Base-by-base conservation (phyloP, 2,329 filamentous ascomycete species). In the Dothideomycetes sp. region DNA sequence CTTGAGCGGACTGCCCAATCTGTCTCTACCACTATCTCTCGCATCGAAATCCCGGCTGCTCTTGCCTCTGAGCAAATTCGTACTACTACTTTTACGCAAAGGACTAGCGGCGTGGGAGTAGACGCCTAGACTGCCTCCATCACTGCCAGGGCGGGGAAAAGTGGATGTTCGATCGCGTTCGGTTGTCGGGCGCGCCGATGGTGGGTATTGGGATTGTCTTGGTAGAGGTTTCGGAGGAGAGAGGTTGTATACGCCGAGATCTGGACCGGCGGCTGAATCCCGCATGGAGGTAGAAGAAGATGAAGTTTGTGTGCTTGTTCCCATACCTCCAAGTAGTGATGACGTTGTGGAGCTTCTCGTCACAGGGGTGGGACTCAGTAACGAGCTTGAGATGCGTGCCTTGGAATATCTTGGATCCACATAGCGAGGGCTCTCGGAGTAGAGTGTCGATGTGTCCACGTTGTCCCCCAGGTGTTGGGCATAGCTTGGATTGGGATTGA, bases 401-500 rank as follows among this genome's bases (percentile, higher is more conserved):
- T 44, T 38, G n/a, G 38, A 19, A 7, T 31, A 32, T 17, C 32
- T 32, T 2, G 42, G 35, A 9, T 46, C 44, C n/a, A n/a, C n/a
- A 27, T 12, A 12, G 12, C 7, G 7, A 27, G 22, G 22, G 12
- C 7, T 27, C 22, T 27, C 22, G 12, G 22, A 7, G 22, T 27
- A 27, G 22, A 27, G 22, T 12, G 7, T 27, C 22, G 7, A 7
- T 27, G 22, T 27, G 12, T 27, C 22, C 7, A 27, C 12, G 12
- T 27, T 27, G 32, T 44, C 42, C 10, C 36, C 41, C n/a, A 47
- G 40, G 27, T 57, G 52, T 3, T 73, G 75, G 22, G 75, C 62
- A 55, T 91, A 91, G 55, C 83, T 85, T 1, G 82, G 79, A 55
- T 95, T 95, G 4, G 85, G 81, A 43, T 87, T 84, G 2, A 82